Percentiles rank a stretch among this genome's conserved stretches.
Conservation (phyloP, 73 alveolate genomes). For the Urostyla sp. region DNA sequence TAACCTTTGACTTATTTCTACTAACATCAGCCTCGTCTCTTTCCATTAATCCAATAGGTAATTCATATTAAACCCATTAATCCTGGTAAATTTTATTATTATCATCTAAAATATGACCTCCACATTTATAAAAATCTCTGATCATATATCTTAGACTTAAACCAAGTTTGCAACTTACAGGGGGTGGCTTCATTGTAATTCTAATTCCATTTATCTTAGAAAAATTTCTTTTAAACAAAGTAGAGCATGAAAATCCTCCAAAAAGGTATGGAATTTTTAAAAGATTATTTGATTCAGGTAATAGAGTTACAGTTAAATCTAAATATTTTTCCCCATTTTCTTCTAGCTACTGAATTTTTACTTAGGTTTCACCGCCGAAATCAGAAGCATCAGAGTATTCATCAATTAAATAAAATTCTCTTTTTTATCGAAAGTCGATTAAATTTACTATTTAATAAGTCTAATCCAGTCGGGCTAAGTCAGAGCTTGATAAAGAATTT, state of each 20-base stretch:
- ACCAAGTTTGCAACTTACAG: slow-evolving; percentile 24
- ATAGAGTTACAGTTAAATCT: slow-evolving; percentile 16
- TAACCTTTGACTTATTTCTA: neutral
- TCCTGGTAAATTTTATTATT: neutral
- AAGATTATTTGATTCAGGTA: slow-evolving; percentile 7
- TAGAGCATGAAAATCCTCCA: neutral
- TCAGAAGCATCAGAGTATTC: slow-evolving; percentile 41
- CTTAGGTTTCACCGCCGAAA: slow-evolving; percentile 41
- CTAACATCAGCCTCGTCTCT: neutral
- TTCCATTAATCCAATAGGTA: slow-evolving; percentile 1
- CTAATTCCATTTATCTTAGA: slow-evolving; percentile 22
- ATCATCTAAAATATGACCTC: slow-evolving; percentile 6
- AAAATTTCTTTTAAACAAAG: neutral
- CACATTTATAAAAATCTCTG: slow-evolving; percentile 25
- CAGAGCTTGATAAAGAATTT: too few relatives aligned
- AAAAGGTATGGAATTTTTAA: slow-evolving; percentile 16
- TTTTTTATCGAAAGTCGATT: neutral
- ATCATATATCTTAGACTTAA: neutral
- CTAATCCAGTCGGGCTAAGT: too few relatives aligned
- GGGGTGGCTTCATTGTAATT: slow-evolving; percentile 48
- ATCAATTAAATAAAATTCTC: slow-evolving; percentile 14
- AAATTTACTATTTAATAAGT: neutral
- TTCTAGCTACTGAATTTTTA: neutral
- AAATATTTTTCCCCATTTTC: neutral
- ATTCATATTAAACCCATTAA: neutral